Evolutionary conservation across 202 grass and related monocot species (phyloP).

Genomic region (Zizania palustris): DNA sequence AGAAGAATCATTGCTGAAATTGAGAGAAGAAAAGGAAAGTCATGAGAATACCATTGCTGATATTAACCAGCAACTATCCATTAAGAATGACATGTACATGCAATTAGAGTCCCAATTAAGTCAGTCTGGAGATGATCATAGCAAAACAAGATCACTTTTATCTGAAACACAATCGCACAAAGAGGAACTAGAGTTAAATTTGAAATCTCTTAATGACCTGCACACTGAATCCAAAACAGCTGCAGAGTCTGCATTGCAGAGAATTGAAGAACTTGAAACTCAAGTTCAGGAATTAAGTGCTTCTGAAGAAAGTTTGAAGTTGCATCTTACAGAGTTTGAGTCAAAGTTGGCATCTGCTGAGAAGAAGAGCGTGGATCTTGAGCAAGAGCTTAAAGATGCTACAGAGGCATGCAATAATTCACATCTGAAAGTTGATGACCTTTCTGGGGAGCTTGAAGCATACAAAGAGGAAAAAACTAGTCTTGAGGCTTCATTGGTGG

Average conservation of each 20-base stretch:
- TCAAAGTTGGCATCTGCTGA: too few species aligned
- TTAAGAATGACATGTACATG: constrained; percentile 60
- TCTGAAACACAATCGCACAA: constrained; percentile 71
- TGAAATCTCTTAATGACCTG: constrained; percentile 59
- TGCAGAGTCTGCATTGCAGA: constrained; percentile 54
- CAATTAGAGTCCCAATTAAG: constrained; percentile 68
- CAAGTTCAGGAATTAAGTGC: constrained; percentile 60
- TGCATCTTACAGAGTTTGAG: too few species aligned
- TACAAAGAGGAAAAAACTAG: too few species aligned
- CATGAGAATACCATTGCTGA: constrained; percentile 49
- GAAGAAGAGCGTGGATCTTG: too few species aligned
- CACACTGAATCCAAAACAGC: constrained; percentile 58
- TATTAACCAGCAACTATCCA: constrained; percentile 61
- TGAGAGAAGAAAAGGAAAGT: constrained; percentile 65
- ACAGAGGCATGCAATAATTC: too few species aligned
- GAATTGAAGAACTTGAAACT: constrained; percentile 71
- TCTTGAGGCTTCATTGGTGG: too few species aligned
- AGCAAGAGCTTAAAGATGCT: too few species aligned
- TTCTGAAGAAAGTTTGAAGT: constrained; percentile 58
- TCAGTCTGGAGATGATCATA: constrained; percentile 59
- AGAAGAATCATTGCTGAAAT: constrained; percentile 55
- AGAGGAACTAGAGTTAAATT: constrained; percentile 68
- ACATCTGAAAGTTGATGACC: too few species aligned
- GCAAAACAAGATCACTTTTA: constrained; percentile 76
- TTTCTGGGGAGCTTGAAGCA: too few species aligned